phyloP scores from a whole-genome alignment of 106 monocot genomes.

The Xerophyta viscosa region DNA sequence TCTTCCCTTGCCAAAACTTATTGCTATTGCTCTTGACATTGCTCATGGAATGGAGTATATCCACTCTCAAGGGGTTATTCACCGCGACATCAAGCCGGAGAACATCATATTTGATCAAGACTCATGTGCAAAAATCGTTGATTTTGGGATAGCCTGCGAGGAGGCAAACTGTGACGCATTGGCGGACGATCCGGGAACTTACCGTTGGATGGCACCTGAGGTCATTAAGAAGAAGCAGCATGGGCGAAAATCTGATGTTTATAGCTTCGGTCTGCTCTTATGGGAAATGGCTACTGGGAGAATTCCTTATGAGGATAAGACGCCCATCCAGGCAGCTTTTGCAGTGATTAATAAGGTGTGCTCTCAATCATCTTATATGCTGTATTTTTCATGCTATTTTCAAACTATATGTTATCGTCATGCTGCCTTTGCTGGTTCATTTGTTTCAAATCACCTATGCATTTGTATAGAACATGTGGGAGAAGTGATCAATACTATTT shows the following conservation, averaged over 20 bases:
- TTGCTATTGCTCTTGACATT: slow-evolving; percentile 47
- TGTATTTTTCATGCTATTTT: too few relatives aligned
- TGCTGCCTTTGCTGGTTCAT: too few relatives aligned
- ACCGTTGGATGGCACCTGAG: slow-evolving; percentile 72
- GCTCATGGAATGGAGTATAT: slow-evolving; percentile 71
- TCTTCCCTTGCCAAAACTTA: slow-evolving; percentile 42
- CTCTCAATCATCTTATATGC: too few relatives aligned
- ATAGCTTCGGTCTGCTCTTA: slow-evolving; percentile 61
- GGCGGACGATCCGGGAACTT: slow-evolving; percentile 52
- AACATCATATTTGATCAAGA: slow-evolving; percentile 62
- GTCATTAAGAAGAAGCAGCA: slow-evolving; percentile 64
- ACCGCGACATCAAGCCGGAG: slow-evolving; percentile 63
- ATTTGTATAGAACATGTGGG: slow-evolving; percentile 1
- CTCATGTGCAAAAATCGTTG: slow-evolving; percentile 55
- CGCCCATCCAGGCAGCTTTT: slow-evolving; percentile 51
- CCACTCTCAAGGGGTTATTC: slow-evolving; percentile 65
- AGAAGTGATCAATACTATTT: background rate
- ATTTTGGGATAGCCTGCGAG: slow-evolving; percentile 72
- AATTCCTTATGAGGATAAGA: slow-evolving; percentile 54
- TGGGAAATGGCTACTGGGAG: slow-evolving; percentile 65
- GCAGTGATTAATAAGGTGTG: slow-evolving; percentile 61
- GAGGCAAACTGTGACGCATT: slow-evolving; percentile 45
- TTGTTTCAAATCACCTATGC: slow-evolving; percentile 29
- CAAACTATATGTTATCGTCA: too few relatives aligned
- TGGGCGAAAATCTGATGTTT: slow-evolving; percentile 60